These are phyloP conservation scores for Lumnitzera racemosa DNA, from an alignment of 345 rosid genomes.

Conservation along the genomic window DNA sequence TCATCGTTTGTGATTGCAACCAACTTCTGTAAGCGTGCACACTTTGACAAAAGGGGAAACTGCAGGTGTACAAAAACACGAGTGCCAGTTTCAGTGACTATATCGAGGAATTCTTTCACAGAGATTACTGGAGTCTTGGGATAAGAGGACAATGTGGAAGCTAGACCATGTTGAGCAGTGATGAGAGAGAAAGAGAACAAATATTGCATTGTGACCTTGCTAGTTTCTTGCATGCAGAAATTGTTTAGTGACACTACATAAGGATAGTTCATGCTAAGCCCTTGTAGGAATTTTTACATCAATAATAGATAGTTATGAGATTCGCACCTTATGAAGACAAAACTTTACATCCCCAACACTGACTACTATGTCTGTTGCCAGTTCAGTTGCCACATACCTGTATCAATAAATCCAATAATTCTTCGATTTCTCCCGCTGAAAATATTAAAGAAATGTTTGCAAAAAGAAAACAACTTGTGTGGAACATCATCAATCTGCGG, in stretches of 20 bases:
- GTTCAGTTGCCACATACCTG: slow-evolving; percentile 58
- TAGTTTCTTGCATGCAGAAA: too few species aligned
- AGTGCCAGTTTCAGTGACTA: neutral
- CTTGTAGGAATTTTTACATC: too few species aligned
- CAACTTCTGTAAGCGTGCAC: slow-evolving; percentile 42
- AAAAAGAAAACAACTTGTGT: too few species aligned
- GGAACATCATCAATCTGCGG: too few species aligned
- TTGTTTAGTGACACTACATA: too few species aligned
- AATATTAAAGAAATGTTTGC: too few species aligned
- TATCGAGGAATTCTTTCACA: neutral
- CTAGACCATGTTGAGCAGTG: too few species aligned
- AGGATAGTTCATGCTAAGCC: neutral
- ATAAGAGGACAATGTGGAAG: too few species aligned
- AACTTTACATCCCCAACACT: slow-evolving; percentile 45
- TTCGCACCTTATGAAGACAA: slow-evolving; percentile 55
- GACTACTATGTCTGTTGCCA: slow-evolving; percentile 48
- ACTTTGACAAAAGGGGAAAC: slow-evolving; percentile 66
- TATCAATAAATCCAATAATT: neutral
- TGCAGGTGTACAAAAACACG: slow-evolving; percentile 11
- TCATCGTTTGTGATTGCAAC: slow-evolving; percentile 28
- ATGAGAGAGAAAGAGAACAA: too few species aligned
- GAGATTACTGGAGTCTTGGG: too few species aligned
- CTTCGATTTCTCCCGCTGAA: too few species aligned
- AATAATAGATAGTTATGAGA: neutral
- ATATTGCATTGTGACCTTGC: too few species aligned